Conservation (phyloP, 2,329 filamentous ascomycete genomes). For the Stagonosporopsis tanaceti region DNA sequence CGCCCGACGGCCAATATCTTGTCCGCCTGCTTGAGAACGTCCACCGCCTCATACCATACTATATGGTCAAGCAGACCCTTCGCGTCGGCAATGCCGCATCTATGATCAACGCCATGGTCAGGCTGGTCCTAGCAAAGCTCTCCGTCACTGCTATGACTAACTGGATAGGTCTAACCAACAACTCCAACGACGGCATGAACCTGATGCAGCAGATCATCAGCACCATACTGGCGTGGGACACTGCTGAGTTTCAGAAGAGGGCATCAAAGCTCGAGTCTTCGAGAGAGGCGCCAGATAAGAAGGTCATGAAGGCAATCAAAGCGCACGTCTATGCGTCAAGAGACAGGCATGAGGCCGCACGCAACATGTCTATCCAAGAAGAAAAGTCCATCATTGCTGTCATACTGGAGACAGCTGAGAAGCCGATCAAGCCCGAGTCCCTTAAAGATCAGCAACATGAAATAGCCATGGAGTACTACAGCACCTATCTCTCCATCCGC, state of each 20-base stretch:
- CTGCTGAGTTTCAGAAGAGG: slow-evolving; percentile 71
- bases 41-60: slow-evolving; percentile 75
- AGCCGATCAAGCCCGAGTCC: slow-evolving; percentile 54
- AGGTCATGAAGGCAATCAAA: slow-evolving; percentile 68
- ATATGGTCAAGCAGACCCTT: slow-evolving; percentile 75
- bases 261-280: slow-evolving; percentile 70
- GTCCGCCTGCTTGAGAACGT: slow-evolving; percentile 74
- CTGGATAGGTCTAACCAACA: slow-evolving; percentile 77
- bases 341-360: slow-evolving; percentile 65
- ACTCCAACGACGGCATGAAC: slow-evolving; percentile 81
- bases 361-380: slow-evolving; percentile 63
- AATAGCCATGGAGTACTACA: slow-evolving; percentile 73
- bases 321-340: slow-evolving; percentile 63
- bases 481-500: slow-evolving; percentile 72
- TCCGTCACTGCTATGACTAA: slow-evolving; percentile 78
- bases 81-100: slow-evolving; percentile 80
- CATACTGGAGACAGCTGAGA: slow-evolving; percentile 65
- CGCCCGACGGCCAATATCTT: slow-evolving; percentile 77
- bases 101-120: slow-evolving; percentile 80
- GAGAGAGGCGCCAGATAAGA: slow-evolving; percentile 66
- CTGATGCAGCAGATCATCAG: slow-evolving; percentile 79
- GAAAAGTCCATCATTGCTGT: slow-evolving; percentile 70
- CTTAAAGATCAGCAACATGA: slow-evolving; percentile 69
- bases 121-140: slow-evolving; percentile 77
- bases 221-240: slow-evolving; percentile 76